These are phyloP conservation scores for Dryas integrifolia DNA, from an alignment of 331 rosid genomes.

Conservation along the genomic window DNA sequence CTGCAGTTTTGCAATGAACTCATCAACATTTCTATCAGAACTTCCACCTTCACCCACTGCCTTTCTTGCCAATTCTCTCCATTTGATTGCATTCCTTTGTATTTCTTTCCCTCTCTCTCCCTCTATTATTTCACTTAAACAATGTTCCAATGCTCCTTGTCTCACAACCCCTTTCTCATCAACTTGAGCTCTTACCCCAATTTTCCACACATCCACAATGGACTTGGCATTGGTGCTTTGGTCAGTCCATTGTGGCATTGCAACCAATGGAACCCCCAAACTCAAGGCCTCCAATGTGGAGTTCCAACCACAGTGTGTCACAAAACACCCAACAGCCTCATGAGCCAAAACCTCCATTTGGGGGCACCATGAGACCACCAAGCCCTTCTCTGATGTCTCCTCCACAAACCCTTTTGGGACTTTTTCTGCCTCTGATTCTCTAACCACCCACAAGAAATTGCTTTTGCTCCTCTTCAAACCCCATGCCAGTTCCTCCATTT, in stretches of 20 bases:
- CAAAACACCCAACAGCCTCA: conserved; percentile 45
- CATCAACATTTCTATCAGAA: conserved; percentile 25
- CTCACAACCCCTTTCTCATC: conserved; percentile 35
- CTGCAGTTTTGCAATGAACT: conserved; percentile 5
- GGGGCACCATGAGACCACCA: conserved; percentile 48
- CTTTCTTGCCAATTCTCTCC: conserved; percentile 25
- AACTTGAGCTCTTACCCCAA: conserved; percentile 30
- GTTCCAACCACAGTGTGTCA: conserved; percentile 47
- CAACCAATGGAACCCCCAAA: conserved; percentile 49
- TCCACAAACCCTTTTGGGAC: conserved; percentile 23
- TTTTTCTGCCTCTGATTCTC: conserved; percentile 26
- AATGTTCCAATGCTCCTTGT: conserved; percentile 14
- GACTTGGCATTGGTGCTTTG: conserved; percentile 44
- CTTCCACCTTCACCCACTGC: conserved; percentile 40
- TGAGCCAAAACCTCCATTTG: conserved; percentile 42
- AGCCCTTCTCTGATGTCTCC: conserved; percentile 26
- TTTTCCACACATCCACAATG: conserved; percentile 42
- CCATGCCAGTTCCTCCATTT: conserved; percentile 40
- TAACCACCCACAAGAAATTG: conserved; percentile 52
- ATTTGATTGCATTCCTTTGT: conserved; percentile 27
- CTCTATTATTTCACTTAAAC: conserved; percentile 36
- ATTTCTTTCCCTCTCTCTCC: conserved; percentile 35
- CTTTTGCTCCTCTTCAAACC: conserved; percentile 32
- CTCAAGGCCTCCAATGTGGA: conserved; percentile 48
- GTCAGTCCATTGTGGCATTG: conserved; percentile 39